Conservation (phyloP, 257 asterid species). For the Perilla frutescens region DNA sequence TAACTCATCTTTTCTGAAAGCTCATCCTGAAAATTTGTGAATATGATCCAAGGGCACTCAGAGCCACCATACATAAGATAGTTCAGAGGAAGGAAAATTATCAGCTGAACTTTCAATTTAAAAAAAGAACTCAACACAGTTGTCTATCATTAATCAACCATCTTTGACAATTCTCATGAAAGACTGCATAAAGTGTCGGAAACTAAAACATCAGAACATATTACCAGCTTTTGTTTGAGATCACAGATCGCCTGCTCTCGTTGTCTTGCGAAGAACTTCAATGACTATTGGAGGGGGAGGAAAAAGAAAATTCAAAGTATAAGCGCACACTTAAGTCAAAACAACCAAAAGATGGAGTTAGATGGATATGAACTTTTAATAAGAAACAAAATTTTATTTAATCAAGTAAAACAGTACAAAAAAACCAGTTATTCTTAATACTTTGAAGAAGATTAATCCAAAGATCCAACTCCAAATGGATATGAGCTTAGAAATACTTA, state of each 20-base stretch:
- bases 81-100: conserved; percentile 14
- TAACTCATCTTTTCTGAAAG: conserved; percentile 36
- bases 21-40: conserved; percentile 49
- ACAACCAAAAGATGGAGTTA: conserved; percentile 7
- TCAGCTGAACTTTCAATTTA: conserved; percentile 24
- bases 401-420: background rate
- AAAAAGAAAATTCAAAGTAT: conserved; percentile 28
- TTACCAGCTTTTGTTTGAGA: conserved; percentile 70
- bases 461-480: background rate
- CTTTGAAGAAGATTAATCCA: background rate
- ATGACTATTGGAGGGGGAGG: conserved; percentile 52
- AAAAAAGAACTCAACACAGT: conserved; percentile 9
- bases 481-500: conserved; percentile 48
- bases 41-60: conserved; percentile 12
- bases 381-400: background rate
- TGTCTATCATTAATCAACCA: conserved; percentile 16
- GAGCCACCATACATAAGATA: conserved; percentile 16
- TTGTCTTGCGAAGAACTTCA: conserved; percentile 80
- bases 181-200: conserved; percentile 2
- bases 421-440: background rate
- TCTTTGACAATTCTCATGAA: conserved; percentile 7
- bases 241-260: conserved; percentile 59
- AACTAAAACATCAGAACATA: conserved; percentile 14
- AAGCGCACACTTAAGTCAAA: conserved; percentile 9
- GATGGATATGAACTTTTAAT: background rate